Evolutionary conservation across 805 yeast species (phyloP).

Genomic region (Kodamaea restingae): DNA sequence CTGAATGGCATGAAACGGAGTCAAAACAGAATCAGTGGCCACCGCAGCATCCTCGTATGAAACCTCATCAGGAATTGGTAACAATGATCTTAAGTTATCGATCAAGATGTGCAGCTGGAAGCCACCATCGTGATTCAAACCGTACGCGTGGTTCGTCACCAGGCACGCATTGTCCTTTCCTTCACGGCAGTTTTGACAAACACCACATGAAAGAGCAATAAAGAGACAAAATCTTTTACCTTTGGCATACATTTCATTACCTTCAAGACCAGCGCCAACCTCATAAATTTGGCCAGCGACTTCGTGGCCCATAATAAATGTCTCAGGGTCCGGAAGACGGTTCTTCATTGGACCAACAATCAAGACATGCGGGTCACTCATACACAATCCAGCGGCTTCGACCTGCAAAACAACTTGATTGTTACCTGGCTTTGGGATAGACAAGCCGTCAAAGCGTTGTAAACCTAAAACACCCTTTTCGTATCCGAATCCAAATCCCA

Average conservation of each 20-base stretch:
- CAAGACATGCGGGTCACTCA: conserved; percentile 40
- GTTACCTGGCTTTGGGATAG: conserved; percentile 28
- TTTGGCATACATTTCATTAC: conserved; percentile 19
- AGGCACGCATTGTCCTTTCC: conserved; percentile 34
- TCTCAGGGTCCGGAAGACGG: conserved; percentile 18
- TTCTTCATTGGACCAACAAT: conserved; percentile 12
- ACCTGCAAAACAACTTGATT: conserved; percentile 33
- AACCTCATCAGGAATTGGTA: conserved; percentile 39
- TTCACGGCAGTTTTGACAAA: conserved; percentile 29
- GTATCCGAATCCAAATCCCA: conserved; percentile 28
- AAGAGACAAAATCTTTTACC: conserved; percentile 31
- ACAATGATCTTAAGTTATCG: conserved; percentile 29
- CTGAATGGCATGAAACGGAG: conserved; percentile 40
- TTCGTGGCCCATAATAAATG: conserved; percentile 44
- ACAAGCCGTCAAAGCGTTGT: conserved; percentile 24
- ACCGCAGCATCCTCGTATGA: conserved; percentile 38
- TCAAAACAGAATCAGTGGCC: conserved; percentile 40
- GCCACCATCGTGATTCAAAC: conserved; percentile 38
- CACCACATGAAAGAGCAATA: conserved; percentile 33
- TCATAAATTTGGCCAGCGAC: conserved; percentile 36
- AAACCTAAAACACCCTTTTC: conserved; percentile 23
- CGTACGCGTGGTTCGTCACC: conserved; percentile 23
- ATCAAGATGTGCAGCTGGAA: conserved; percentile 38
- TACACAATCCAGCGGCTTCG: conserved; percentile 44
- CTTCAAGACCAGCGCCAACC: conserved; percentile 25